phyloP scores from a whole-genome alignment of 148 eudicot genomes.

The Cornus florida region DNA sequence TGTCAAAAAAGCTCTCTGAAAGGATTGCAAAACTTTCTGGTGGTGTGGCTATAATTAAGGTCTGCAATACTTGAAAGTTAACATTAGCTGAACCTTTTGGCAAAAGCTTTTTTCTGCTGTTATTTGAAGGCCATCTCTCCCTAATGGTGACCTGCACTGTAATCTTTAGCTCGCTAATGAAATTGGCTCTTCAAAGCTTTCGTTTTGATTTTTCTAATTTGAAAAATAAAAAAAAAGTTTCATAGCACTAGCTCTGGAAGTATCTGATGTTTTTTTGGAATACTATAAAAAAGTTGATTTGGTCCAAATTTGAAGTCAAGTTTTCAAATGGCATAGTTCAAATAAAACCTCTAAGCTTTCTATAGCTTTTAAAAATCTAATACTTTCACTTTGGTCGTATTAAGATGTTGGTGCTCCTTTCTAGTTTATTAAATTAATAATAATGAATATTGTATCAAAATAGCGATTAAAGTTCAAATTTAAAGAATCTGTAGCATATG shows the following conservation, averaged over 20 bases:
- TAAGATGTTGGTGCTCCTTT: too few species aligned
- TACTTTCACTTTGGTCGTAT: background rate
- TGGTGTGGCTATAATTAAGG: conserved; percentile 91
- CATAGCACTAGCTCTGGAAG: too few species aligned
- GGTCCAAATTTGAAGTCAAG: background rate
- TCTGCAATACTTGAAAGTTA: conserved; percentile 22
- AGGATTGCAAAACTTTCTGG: conserved; percentile 92
- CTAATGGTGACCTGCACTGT: background rate
- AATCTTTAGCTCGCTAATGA: conserved; percentile 6
- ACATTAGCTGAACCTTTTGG: background rate
- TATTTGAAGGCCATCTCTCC: background rate
- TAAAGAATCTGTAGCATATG: background rate
- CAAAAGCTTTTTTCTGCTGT: background rate
- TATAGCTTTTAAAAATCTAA: too few species aligned
- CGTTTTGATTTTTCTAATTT: conserved; percentile 5
- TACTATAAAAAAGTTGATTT: too few species aligned
- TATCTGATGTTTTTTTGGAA: too few species aligned
- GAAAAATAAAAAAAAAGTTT: background rate
- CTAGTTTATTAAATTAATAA: background rate
- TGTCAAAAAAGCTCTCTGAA: conserved; percentile 65
- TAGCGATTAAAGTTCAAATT: background rate
- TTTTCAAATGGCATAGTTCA: background rate
- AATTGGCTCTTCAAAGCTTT: conserved; percentile 5
- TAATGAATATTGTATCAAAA: background rate
- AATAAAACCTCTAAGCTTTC: background rate